Conservation (phyloP, 495 filamentous ascomycete genomes). For the Annulohypoxylon stygium region DNA sequence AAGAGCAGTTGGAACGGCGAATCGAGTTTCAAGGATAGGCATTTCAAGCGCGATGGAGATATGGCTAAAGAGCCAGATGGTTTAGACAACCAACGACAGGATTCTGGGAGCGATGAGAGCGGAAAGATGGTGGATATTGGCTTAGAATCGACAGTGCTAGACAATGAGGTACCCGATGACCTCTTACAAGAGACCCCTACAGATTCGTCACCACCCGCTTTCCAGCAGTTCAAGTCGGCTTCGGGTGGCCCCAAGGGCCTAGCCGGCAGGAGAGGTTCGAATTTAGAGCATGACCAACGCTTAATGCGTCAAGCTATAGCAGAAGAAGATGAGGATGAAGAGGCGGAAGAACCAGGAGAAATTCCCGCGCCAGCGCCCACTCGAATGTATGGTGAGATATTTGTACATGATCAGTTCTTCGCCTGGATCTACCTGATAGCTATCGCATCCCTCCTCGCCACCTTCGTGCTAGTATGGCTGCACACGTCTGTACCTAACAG, state of each 20-base stretch:
- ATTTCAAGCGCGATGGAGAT: slow-evolving; percentile 44
- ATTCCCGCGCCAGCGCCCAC: slow-evolving; percentile 46
- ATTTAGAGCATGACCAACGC: slow-evolving; percentile 50
- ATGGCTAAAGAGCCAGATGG: slow-evolving; percentile 58
- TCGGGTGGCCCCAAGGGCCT: slow-evolving; percentile 40
- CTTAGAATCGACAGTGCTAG: slow-evolving; percentile 73
- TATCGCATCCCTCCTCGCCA: slow-evolving; percentile 83
- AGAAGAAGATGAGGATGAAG: slow-evolving; percentile 51
- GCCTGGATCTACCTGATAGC: slow-evolving; percentile 90
- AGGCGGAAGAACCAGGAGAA: slow-evolving; percentile 36
- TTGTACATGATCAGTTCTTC: slow-evolving; percentile 87
- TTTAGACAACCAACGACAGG: slow-evolving; percentile 54
- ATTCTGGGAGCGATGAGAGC: slow-evolving; percentile 65
- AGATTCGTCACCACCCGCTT: slow-evolving; percentile 83
- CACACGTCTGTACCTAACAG: slow-evolving; percentile 79
- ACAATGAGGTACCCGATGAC: slow-evolving; percentile 71
- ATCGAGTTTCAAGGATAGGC: slow-evolving; percentile 55
- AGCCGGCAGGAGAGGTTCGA: slow-evolving; percentile 43
- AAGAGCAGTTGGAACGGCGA: slow-evolving; percentile 71
- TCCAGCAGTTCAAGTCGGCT: slow-evolving; percentile 79
- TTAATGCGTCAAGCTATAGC: slow-evolving; percentile 51
- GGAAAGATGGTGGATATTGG: slow-evolving; percentile 89
- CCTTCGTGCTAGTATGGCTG: slow-evolving; percentile 86
- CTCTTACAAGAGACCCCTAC: slow-evolving; percentile 66
- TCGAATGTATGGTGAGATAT: slow-evolving; percentile 60